Evolutionary conservation across 306 rosid species (phyloP), one percentile per base, ranked within the genome.

Genomic region (Begonia fuchsioides): DNA sequence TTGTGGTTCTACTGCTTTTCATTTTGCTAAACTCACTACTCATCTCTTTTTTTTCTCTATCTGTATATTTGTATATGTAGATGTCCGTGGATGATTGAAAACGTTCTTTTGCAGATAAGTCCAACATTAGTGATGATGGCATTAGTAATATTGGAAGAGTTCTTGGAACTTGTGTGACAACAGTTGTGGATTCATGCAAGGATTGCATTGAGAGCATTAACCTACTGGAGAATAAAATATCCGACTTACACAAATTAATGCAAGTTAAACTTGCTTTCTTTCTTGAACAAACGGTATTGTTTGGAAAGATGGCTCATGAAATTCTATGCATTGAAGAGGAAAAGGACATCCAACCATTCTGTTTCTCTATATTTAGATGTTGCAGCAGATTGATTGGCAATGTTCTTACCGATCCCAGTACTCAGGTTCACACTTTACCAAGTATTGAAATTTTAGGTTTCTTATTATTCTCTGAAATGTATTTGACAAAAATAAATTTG

Each of bases 201-300:
- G 77, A 79, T 60, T 86, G 86, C 75, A 72, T 79, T n/a, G 65
- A 69, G 75, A 76, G 72, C 55, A 72, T 79, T 63, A 87, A 65
- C 77, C 60, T 74, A 54, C 65, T 44, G 65, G 86, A 74, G 56
- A 73, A 57, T 57, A 79, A 65, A 64, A 73, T 60, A 51, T 67
- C 72, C 50, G 66, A 58, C 53, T 56, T 64, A 38, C 60, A 13
- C 55, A 73, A 65, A 56, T 59, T 81, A 44, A 59, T 66, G 62
- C 92, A 81, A 65, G 67, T 62, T 57, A 84, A 90, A 72, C 92
- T 90, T 73, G 82, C 72, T 52, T 84, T 84, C 74, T 79, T 73
- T 66, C 76, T 79, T 47, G 94, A 90, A 51, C 95, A 84, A 70
- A 73, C 60, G 57, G 53, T 81, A 68, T 74, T 63, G 62, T 62